Evolutionary conservation across 352 stramenopile genomes (phyloP).

Genomic region (Globisporangium middletonii): DNA sequence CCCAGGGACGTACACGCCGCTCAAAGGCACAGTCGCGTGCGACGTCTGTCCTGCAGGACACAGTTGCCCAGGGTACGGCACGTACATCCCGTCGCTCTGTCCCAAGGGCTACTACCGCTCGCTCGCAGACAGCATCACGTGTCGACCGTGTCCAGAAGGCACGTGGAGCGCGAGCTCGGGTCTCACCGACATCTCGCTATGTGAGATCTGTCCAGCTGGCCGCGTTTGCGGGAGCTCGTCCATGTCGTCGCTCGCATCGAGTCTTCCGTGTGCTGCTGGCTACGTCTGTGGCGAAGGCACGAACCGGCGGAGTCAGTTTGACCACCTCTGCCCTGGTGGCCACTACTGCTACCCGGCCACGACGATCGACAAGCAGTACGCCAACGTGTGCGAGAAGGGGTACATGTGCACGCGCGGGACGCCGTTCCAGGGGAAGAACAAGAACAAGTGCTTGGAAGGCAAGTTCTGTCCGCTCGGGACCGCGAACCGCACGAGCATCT

Average conservation of each 20-base stretch:
- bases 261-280: constrained; percentile 87
- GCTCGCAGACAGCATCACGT: constrained; percentile 93
- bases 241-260: constrained; percentile 85
- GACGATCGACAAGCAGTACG: constrained; percentile 81
- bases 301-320: constrained; percentile 87
- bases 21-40: constrained; percentile 86
- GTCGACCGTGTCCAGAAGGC: constrained; percentile 90
- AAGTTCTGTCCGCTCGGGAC: constrained; percentile 93
- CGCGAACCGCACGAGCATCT: constrained; percentile 67
- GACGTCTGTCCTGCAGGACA: constrained; percentile 92
- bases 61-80: constrained; percentile 92
- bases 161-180: constrained; percentile 93
- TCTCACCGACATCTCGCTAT: constrained; percentile 93
- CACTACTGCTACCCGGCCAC: constrained; percentile 88
- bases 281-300: constrained; percentile 93
- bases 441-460: constrained; percentile 91
- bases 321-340: constrained; percentile 90
- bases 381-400: constrained; percentile 75
- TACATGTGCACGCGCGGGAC: constrained; percentile 90
- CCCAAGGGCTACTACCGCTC: constrained; percentile 91
- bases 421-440: constrained; percentile 79
- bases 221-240: constrained; percentile 88
- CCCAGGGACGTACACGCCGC: constrained; percentile 94
- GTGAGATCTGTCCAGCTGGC: constrained; percentile 92
- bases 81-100: constrained; percentile 95